Conservation (phyloP, 768 basidiomycete species). For the Coprinellus aureogranulatus region DNA sequence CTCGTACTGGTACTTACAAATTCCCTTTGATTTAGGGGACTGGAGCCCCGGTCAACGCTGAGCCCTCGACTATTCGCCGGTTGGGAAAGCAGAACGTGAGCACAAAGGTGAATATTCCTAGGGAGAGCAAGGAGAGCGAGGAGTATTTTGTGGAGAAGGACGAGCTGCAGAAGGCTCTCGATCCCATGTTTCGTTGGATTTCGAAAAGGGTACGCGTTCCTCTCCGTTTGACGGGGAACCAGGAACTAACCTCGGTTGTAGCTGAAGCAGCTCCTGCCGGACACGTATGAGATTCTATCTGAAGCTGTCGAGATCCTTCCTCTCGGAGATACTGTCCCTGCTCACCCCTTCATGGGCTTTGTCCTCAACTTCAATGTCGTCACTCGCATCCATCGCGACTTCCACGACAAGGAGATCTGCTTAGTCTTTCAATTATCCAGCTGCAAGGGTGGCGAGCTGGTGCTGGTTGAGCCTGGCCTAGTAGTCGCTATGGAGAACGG, state of each 20-base stretch:
- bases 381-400: conserved; percentile 13
- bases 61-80: not conserved
- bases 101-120: not conserved
- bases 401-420: conserved; percentile 13
- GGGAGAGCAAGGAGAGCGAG: not conserved
- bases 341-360: conserved; percentile 6
- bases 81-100: not conserved
- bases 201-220: not conserved
- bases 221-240: not conserved
- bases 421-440: conserved; percentile 7
- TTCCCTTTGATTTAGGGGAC: not conserved
- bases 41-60: not conserved
- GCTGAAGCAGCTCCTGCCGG: not conserved
- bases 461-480: conserved; percentile 17
- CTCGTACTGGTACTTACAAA: not conserved
- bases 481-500: conserved; percentile 11
- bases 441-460: conserved; percentile 18
- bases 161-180: not conserved
- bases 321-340: not conserved
- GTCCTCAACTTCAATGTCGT: conserved; percentile 18
- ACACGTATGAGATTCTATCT: not conserved
- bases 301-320: not conserved
- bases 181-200: not conserved
- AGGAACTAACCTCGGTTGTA: not conserved
- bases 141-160: not conserved